Evolutionary conservation across 2,329 filamentous ascomycete genomes (phyloP).

Genomic region (Fusarium sp.): DNA sequence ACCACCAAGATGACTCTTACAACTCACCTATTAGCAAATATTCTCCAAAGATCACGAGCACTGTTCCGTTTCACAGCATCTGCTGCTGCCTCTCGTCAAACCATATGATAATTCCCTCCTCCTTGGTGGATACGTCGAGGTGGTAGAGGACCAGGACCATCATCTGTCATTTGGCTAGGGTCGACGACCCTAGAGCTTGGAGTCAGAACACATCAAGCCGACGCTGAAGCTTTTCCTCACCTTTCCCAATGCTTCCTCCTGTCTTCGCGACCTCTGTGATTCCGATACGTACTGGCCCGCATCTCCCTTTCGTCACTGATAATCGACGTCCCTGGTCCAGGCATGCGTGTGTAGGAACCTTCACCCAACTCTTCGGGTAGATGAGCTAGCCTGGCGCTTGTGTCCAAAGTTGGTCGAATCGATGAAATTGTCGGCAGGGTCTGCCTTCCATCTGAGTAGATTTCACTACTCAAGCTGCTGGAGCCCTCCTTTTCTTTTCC

Average conservation of each 20-base stretch:
- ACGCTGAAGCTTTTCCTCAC: constrained; percentile 1
- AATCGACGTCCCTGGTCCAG: too few relatives aligned
- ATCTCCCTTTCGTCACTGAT: background rate
- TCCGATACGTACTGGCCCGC: background rate
- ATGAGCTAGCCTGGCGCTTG: constrained; percentile 4
- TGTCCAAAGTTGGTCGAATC: constrained; percentile 17
- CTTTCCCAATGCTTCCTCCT: constrained; percentile 18
- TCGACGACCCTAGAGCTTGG: background rate
- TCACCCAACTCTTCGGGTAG: background rate
- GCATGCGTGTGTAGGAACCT: background rate
- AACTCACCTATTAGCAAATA: background rate
- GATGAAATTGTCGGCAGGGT: constrained; percentile 39
- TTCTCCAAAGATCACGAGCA: background rate
- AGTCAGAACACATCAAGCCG: background rate
- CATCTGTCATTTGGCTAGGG: constrained; percentile 11
- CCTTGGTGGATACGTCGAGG: constrained; percentile 35
- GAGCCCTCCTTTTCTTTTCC: background rate
- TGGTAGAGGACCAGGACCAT: constrained; percentile 7
- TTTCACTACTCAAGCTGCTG: constrained; percentile 2
- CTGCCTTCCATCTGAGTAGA: constrained; percentile 16
- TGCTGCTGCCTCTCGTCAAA: constrained; percentile 1
- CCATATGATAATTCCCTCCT: constrained; percentile 19
- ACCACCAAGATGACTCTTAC: background rate
- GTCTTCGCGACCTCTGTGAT: constrained; percentile 25
- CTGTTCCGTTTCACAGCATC: background rate